Conservation (phyloP, 2,329 filamentous ascomycete genomes). For the Aspergillus bombycis region DNA sequence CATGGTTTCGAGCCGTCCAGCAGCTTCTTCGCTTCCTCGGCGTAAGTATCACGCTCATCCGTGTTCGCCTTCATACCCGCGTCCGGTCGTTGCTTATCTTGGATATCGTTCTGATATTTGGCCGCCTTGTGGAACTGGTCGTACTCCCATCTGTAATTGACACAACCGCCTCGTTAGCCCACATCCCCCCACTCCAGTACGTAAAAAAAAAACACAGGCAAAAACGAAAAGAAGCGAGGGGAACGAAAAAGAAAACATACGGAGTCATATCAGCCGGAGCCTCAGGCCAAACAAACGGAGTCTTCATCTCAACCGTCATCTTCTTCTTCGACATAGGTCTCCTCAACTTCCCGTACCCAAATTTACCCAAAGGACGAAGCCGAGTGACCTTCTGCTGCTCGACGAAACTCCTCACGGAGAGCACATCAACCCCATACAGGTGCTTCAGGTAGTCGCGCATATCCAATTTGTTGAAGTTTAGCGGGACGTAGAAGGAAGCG, state of each 20-base stretch:
- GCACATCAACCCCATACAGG: slow-evolving; percentile 75
- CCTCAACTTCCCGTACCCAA: slow-evolving; percentile 61
- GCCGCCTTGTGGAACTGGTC: slow-evolving; percentile 59
- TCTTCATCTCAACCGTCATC: slow-evolving; percentile 89
- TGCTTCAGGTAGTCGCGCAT: slow-evolving; percentile 92
- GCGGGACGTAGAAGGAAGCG: slow-evolving; percentile 86
- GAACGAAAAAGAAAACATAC: slow-evolving; percentile 46
- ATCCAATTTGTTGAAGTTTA: slow-evolving; percentile 95
- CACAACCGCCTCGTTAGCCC: background rate
- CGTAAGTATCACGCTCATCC: slow-evolving; percentile 51
- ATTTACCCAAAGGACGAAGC: slow-evolving; percentile 36
- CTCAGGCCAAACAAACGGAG: slow-evolving; percentile 87
- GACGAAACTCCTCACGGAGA: slow-evolving; percentile 77
- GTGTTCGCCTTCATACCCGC: slow-evolving; percentile 40
- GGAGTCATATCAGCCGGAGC: slow-evolving; percentile 62
- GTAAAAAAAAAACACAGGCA: slow-evolving; percentile 9
- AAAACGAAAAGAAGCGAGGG: slow-evolving; percentile 8
- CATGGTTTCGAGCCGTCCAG: slow-evolving; percentile 65
- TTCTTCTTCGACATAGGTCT: slow-evolving; percentile 77
- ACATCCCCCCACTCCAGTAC: background rate
- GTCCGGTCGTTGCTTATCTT: slow-evolving; percentile 39
- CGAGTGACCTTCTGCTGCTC: slow-evolving; percentile 67
- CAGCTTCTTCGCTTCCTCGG: slow-evolving; percentile 65
- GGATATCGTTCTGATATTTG: slow-evolving; percentile 49
- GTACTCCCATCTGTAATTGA: slow-evolving; percentile 61